A percentile compares a stretch with the other conserved stretches of the same genome.
phyloP scores from a whole-genome alignment of 345 rosid genomes.

The Citrus sinensis region DVS_A1.0 CM039163.1:4614501-4615000 shows the following conservation, averaged over 20 bases:
- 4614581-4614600: slow-evolving; percentile 96
- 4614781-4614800: slow-evolving; percentile 95
- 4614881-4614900: slow-evolving; percentile 92
- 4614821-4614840: slow-evolving; percentile 98
- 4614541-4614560: slow-evolving; percentile 89
- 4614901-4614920: slow-evolving; percentile 87
- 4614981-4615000: slow-evolving; percentile 91
- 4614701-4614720: background rate
- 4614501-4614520: slow-evolving; percentile 82
- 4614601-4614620: slow-evolving; percentile 95
- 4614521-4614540: slow-evolving; percentile 92
- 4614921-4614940: slow-evolving; percentile 81
- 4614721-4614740: slow-evolving; percentile 19
- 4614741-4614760: slow-evolving; percentile 73
- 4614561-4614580: slow-evolving; percentile 98
- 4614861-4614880: slow-evolving; percentile 88
- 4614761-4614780: slow-evolving; percentile 95
- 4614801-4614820: slow-evolving; percentile 97
- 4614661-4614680: slow-evolving; percentile 65
- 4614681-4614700: background rate
- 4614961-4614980: slow-evolving; percentile 94
- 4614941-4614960: slow-evolving; percentile 95
- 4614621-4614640: slow-evolving; percentile 99
- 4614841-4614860: slow-evolving; percentile 92
- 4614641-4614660: slow-evolving; percentile 86